Evolutionary conservation across 2,329 filamentous ascomycete genomes (phyloP), one percentile per base, ranked within the genome.

Genomic region (Colletotrichum navitas): DNA sequence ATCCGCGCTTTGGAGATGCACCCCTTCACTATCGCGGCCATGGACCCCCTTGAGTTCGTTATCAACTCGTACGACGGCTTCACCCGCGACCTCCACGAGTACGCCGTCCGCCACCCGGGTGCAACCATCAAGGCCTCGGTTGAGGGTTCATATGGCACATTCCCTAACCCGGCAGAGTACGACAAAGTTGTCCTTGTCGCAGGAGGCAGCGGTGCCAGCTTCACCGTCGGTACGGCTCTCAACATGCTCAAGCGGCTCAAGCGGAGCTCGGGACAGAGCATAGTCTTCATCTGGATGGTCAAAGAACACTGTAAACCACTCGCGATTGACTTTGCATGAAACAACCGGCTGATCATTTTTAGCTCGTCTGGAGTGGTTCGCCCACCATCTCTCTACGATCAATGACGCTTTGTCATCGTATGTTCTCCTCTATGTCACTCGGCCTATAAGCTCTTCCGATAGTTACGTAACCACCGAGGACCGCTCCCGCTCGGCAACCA

Each of bases 1-100:
- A 84, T 92, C 59, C 85, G 89, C 12, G 74, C 81, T 1, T 80
- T 87, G 24, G 87, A 92, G 78, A 89, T 86, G 2, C 90, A 92
- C 73, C 90, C 90, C 0, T 92, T 92, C 74, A 91, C 89, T 2
- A 87, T 91, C 60, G 86, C 87, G 29, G 79, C 83, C 29, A 83
- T 82, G 21, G 78, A 85, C 41, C 86, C 87, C 0, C 76, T 89
- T 39, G 88, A 91, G 79, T 88, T 91, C 61, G 84, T 91, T 29
- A 84, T 91, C 63, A 84, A 85, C 60, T 85, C 88, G 0, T 84
- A 88, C 73, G 84, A 88, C 64, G 87, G 87, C 0, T 89, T 89
- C 75, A 89, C 87, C 0, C 80, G 81, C 6, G 83, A 86, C 63
- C 80, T 89, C 10, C 83, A 86, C 74, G 78, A 79, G 6, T 82